Evolutionary conservation across 176 grass and related monocot species (phyloP).

Genomic region (Pharus latifolius): DNA sequence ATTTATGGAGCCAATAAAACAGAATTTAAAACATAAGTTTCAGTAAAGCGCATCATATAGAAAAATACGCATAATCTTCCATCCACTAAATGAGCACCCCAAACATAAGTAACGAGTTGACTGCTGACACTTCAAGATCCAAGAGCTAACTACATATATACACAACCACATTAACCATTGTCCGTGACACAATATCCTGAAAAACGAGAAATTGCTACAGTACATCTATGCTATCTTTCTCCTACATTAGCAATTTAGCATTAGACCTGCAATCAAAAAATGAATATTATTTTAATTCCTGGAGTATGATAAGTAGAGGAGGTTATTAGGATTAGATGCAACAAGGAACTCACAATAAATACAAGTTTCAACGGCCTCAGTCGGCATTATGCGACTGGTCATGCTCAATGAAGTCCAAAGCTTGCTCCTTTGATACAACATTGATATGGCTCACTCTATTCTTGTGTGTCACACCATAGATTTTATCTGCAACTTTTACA

Average conservation of each 20-base stretch:
- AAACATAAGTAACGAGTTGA: no score
- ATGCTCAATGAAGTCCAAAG: slow-evolving; percentile 93
- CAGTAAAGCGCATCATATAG: no score
- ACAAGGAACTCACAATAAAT: not conserved
- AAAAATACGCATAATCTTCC: no score
- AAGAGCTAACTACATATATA: slow-evolving; percentile 24
- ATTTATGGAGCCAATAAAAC: no score
- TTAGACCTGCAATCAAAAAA: not conserved
- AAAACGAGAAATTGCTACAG: not conserved
- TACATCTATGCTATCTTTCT: not conserved
- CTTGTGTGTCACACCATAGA: slow-evolving; percentile 93
- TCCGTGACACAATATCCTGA: not conserved
- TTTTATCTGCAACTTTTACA: slow-evolving; percentile 84
- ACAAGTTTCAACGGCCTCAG: slow-evolving; percentile 4
- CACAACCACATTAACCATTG: slow-evolving; percentile 14
- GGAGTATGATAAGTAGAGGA: not conserved
- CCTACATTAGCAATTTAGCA: not conserved
- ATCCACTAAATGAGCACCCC: no score
- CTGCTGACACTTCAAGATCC: not conserved
- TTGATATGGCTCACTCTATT: slow-evolving; percentile 86
- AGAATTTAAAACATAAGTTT: no score
- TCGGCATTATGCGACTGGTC: slow-evolving; percentile 80
- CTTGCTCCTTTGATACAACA: slow-evolving; percentile 73
- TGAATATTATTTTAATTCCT: not conserved
- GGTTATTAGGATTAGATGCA: not conserved